A percentile compares a stretch with the other conserved stretches of the same genome.
phyloP scores from a whole-genome alignment of 179 eudicot species.

The Silene coronaria region DNA sequence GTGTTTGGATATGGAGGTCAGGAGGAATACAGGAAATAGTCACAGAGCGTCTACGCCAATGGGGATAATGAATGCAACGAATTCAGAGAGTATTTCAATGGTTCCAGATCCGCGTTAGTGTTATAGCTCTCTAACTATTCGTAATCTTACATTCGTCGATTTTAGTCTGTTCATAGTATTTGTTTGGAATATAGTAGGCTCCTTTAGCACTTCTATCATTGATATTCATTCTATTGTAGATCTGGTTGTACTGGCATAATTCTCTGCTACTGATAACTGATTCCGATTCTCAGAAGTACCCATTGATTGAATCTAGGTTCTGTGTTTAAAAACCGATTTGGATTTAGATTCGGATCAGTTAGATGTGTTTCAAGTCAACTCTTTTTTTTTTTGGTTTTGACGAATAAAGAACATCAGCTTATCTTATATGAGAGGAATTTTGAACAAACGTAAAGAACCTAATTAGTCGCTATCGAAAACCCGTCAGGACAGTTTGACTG shows the following conservation, averaged over 20 bases:
- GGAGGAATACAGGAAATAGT: background rate
- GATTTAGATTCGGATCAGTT: too few relatives aligned
- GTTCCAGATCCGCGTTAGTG: background rate
- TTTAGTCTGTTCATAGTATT: background rate
- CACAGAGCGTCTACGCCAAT: background rate
- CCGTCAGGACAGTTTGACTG: too few relatives aligned
- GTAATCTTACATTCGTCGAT: background rate
- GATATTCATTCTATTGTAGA: background rate
- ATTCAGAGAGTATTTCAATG: slow-evolving; percentile 1
- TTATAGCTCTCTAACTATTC: background rate
- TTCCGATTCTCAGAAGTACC: background rate
- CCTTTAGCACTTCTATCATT: background rate
- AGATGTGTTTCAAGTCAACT: too few relatives aligned
- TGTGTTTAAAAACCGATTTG: too few relatives aligned
- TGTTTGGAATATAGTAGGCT: background rate
- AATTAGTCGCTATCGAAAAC: too few relatives aligned
- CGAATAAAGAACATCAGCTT: too few relatives aligned
- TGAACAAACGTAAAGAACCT: too few relatives aligned
- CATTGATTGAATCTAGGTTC: background rate
- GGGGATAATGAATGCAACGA: background rate
- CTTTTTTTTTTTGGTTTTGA: too few relatives aligned
- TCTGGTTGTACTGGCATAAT: background rate
- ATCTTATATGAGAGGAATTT: too few relatives aligned
- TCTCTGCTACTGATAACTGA: background rate
- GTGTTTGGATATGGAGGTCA: slow-evolving; percentile 2